phyloP scores from a whole-genome alignment of 2,329 filamentous ascomycete genomes.

The Monosporascus sp. region DNA sequence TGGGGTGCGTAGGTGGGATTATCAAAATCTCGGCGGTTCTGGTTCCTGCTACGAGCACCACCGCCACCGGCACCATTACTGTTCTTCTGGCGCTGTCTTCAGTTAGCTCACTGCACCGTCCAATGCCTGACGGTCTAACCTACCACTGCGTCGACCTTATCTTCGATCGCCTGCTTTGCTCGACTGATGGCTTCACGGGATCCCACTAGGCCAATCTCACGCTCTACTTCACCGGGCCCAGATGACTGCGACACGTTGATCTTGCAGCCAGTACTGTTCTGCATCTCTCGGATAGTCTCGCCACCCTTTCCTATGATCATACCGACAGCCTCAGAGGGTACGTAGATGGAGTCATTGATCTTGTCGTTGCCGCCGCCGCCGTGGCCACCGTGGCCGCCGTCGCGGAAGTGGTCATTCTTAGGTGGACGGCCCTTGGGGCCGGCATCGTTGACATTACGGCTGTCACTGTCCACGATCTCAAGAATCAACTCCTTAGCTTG shows the following conservation, averaged over 20 bases:
- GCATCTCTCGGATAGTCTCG: conserved; percentile 93
- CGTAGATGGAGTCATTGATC: conserved; percentile 75
- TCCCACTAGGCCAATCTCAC: conserved; percentile 83
- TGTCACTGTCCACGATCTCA: conserved; percentile 92
- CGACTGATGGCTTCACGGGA: conserved; percentile 69
- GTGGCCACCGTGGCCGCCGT: conserved; percentile 30
- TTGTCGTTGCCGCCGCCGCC: conserved; percentile 50
- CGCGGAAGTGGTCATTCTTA: conserved; percentile 35
- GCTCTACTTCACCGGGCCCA: conserved; percentile 70
- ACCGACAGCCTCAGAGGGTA: conserved; percentile 85
- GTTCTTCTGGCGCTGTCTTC: conserved; percentile 48
- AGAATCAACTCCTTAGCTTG: conserved; percentile 83
- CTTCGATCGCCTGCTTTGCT: conserved; percentile 80
- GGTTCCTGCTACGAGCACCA: conserved; percentile 16
- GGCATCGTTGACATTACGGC: conserved; percentile 41
- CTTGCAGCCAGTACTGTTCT: conserved; percentile 81
- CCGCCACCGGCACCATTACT: conserved; percentile 39
- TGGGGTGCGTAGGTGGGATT: conserved; percentile 48
- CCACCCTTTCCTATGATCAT: conserved; percentile 97
- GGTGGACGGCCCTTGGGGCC: conserved; percentile 31
- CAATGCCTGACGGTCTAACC: conserved; percentile 30
- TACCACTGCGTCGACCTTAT: conserved; percentile 88
- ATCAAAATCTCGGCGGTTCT: conserved; percentile 48
- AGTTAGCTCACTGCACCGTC: conserved; percentile 22
- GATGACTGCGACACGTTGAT: conserved; percentile 86